Percentiles rank a stretch among this genome's conserved stretches.
Conservation (phyloP, 305 asterid species). For the Fraxinus latifolia region DNA sequence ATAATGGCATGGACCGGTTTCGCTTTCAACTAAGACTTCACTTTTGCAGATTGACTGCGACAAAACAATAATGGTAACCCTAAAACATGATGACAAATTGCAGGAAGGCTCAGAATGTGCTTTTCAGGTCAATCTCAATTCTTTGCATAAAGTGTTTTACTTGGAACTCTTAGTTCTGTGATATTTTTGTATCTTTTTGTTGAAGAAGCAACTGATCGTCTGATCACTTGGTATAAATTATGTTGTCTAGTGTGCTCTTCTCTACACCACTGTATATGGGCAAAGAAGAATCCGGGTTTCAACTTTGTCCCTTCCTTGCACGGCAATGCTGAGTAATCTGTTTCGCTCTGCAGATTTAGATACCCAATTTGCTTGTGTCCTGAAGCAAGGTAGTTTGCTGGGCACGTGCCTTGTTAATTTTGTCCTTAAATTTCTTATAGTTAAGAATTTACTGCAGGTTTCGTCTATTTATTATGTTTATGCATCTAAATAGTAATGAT, state of each 20-base stretch:
- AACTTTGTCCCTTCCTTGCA: conserved; percentile 77
- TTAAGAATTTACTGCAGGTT: background rate
- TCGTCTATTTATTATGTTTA: background rate
- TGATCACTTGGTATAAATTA: conserved; percentile 27
- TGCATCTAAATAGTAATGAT: background rate
- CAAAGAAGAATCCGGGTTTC: conserved; percentile 92
- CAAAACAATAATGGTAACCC: conserved; percentile 84
- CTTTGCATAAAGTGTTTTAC: conserved; percentile 3
- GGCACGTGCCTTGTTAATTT: background rate
- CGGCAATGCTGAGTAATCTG: conserved; percentile 67
- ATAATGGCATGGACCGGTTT: conserved; percentile 1
- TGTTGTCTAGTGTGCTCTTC: conserved; percentile 71
- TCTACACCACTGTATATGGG: conserved; percentile 77
- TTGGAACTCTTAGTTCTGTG: background rate
- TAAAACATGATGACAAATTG: conserved; percentile 88
- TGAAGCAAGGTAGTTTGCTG: conserved; percentile 46
- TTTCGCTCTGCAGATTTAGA: conserved; percentile 86
- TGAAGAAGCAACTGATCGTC: conserved; percentile 1
- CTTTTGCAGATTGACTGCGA: conserved; percentile 79
- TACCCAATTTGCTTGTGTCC: conserved; percentile 72
- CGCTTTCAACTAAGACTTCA: conserved; percentile 21
- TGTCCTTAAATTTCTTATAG: background rate
- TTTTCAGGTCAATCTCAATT: conserved; percentile 61
- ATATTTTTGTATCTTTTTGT: background rate
- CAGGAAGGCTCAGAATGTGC: conserved; percentile 86